Base-by-base conservation (phyloP, 371 early-diverging fungal genomes). In the Mucor piriformis region DNA sequence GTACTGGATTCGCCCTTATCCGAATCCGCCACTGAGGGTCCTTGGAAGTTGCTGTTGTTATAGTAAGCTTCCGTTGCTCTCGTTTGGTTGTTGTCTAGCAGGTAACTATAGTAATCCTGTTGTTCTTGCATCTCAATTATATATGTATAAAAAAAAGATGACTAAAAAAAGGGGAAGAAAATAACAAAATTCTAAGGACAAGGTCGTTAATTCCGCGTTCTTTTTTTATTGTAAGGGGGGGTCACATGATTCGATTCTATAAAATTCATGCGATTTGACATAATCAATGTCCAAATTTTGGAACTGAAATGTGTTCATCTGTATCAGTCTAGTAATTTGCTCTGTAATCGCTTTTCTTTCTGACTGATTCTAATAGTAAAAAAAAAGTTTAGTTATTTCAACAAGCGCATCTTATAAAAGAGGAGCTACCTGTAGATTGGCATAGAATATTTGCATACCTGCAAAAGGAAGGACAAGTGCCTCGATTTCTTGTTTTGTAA, bases 361-460 rank as follows among this genome's bases (percentile, higher is more conserved):
- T 29, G 34, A 1, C 2, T 47, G 27, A 38, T 50, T 57, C 67
- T 66, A 53, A 24, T 4, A 0, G 10, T 10, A 34, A 13, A n/a
- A n/a, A n/a, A n/a, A n/a, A n/a, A n/a, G n/a, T n/a, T 8, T 18
- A 24, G 16, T 50, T 20, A 8, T 12, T 25, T 21, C 18, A 43
- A 48, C 8, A 29, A 29, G 29, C 29, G 29, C 0, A 8, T 4
- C 1, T 6, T 1, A 27, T 12, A 16, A 52, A 34, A 38, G 18
- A 13, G 10, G 7, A 25, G 7, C 49, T 64, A 69, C 73, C 50
- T 21, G 23, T 29, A 73, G 42, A 49, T 73, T 66, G 1, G 55
- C 62, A 57, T 62, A 59, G 44, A 69, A 69, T 33, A 73, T 15
- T 13, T 50, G 67, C 2, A 62, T 12, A 25, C 69, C 64, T 10